Percentiles rank a stretch among this genome's conserved stretches.
These are phyloP conservation scores for Sanguinoderma infundibulare DNA, from an alignment of 1,284 basidiomycete species.

Conservation along the genomic window DNA sequence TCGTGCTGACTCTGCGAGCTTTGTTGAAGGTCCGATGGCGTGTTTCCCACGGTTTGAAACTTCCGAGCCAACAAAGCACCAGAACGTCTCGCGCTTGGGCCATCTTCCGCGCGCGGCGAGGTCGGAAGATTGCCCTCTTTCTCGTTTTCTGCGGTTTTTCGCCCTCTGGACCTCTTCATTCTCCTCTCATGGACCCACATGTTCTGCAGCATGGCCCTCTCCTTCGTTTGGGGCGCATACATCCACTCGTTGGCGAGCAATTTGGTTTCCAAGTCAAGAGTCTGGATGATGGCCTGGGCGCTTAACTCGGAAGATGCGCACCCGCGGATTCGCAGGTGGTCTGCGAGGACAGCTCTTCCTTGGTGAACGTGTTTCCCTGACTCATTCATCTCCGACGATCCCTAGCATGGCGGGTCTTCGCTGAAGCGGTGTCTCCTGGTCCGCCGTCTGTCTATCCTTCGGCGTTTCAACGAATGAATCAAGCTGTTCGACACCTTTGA, in stretches of 20 bases:
- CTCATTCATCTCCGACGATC: neutral
- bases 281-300: conserved; percentile 6
- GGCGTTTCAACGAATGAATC: neutral
- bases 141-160: conserved; percentile 11
- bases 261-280: neutral
- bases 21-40: conserved; percentile 36
- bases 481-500: neutral
- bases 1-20: conserved; percentile 26
- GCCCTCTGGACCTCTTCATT: neutral
- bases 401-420: neutral
- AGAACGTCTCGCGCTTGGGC: conserved; percentile 30
- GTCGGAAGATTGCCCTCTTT: conserved; percentile 25
- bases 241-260: neutral
- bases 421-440: neutral
- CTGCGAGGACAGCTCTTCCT: neutral
- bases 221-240: neutral
- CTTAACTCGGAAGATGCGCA: conserved; percentile 15
- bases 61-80: conserved; percentile 30
- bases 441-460: neutral
- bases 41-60: conserved; percentile 36
- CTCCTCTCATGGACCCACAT: neutral
- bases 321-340: neutral
- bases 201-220: neutral
- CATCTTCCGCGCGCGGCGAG: conserved; percentile 28
- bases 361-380: neutral